Base-by-base conservation (phyloP, 495 filamentous ascomycete genomes). In the Penicillium longicatenatum region DNA sequence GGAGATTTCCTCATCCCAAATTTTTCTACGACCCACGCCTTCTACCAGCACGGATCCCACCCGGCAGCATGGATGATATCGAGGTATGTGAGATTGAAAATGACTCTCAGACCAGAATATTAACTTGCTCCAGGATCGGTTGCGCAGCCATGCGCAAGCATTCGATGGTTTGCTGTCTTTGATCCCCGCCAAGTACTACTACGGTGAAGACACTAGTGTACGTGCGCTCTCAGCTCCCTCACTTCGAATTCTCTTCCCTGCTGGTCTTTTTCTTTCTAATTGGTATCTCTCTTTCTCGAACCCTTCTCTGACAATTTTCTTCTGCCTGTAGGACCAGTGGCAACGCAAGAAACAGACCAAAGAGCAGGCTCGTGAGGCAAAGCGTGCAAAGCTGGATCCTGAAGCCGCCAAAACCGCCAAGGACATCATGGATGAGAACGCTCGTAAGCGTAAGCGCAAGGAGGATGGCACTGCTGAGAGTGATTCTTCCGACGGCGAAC, bases 161-260 rank as follows among this genome's bases (percentile, higher is more conserved):
- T 97, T 98, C 68, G 89, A 97, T 70, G 91, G 93, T 54, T 75
- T 98, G 17, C 81, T 98, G 59, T 93, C 92, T 24, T 79, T 98
- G 47, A 97, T 96, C 66, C 94, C 94, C 26, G 93, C 91, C 20
- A 93, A 93, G 71, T 85, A 89, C 63, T 97, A 97, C 74, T 96
- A 94, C 68, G 90, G 87, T 39, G 87, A 92, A 64, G 91, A 95
- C 63, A 86, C 78, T 41, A 92, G 78, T 75, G 92, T 97, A 87
- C 63, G 91, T 87, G 46, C 55, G 50, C 64, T 30, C 52, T 54
- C 37, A 24, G 59, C 33, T 59, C 20, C 43, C 59, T 26, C 35
- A 22, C 16, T 33, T 17, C 46, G 29, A 19, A n/a, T 16, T 35
- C 48, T 48, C 63, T 47, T 57, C n/a, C 41, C 60, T 44, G 29